Evolutionary conservation across 352 stramenopile species (phyloP), one percentile per base, ranked within the genome.

Genomic region (Phytophthora cactorum): DNA sequence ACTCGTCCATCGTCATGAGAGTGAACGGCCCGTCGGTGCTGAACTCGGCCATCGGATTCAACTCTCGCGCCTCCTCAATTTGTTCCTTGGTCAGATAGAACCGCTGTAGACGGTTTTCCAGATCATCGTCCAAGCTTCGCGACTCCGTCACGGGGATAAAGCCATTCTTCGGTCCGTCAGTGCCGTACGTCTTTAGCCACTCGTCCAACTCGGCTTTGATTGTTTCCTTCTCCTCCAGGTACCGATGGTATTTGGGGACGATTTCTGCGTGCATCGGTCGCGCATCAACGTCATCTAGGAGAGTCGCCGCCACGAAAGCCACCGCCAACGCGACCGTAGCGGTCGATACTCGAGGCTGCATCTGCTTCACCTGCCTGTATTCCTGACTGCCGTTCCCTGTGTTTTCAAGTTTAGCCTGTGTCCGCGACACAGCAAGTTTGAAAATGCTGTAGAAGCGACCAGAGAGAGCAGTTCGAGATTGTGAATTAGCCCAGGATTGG

Each of bases 1-100:
- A 90, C 43, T 90, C 81, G 0, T 78, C 72, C 50, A 77, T 66
- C 6, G 81, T 86, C 67, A 90, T 77, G 9, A 90, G 65, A 29
- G 79, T 75, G 59, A 90, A 88, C 22, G 74, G 79, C 44, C 77
- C 68, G 41, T 88, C 72, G 5, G 65, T 77, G 9, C 58, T 70
- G 55, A 90, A 88, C 11, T 67, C 47, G 15, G 81, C 81, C 28
- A 74, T 49, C 9, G 80, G 78, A 53, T 89, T 82, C 12, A 62
- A 31, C 51, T 53, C 52, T 5, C 73, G 54, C 11, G 76, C 72
- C 45, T 81, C 55, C 7, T 56, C 43, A 59, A 86, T 75, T 31
- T 76, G 57, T 46, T 82, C 55, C 60, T 81, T 83, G 46, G 77
- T 74, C 34, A 86, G 10, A 63, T 78, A 84, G 58, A 84, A 86